These are phyloP conservation scores for Arabis alpina DNA, from an alignment of 345 rosid species.

Conservation along the genomic window DNA sequence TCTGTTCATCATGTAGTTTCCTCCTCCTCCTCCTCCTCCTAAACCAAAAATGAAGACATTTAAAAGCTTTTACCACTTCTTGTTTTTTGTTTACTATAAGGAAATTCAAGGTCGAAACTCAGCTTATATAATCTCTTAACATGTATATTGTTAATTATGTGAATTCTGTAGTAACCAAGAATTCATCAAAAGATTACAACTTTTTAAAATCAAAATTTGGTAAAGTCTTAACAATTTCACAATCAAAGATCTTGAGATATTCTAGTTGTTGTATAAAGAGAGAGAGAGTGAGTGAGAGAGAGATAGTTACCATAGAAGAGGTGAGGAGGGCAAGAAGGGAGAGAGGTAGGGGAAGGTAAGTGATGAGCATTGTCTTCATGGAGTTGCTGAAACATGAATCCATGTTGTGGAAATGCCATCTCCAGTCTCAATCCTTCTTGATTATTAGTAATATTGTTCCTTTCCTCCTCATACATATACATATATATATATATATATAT, in stretches of 20 bases:
- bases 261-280: not conserved
- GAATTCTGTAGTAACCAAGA: not conserved
- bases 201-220: not conserved
- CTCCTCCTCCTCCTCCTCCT: constrained; percentile 51
- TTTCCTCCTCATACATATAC: constrained; percentile 41
- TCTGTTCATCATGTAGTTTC: constrained; percentile 75
- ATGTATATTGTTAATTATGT: not conserved
- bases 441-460: constrained; percentile 23
- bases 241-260: not conserved
- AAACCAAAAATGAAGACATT: not conserved
- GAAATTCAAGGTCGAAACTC: not conserved
- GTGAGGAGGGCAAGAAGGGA: constrained; percentile 73
- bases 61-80: no score
- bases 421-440: constrained; percentile 41
- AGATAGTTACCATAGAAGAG: constrained; percentile 60
- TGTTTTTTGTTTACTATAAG: no score
- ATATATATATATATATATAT: constrained; percentile 29
- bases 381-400: constrained; percentile 70
- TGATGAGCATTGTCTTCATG: constrained; percentile 63
- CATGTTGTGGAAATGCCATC: constrained; percentile 78
- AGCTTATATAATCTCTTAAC: not conserved
- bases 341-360: constrained; percentile 63
- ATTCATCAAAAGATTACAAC: not conserved
- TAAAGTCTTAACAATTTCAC: not conserved
- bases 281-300: constrained; percentile 18